Conservation (phyloP, 2,329 filamentous ascomycete genomes). For the Cladosporium colombiae region DNA sequence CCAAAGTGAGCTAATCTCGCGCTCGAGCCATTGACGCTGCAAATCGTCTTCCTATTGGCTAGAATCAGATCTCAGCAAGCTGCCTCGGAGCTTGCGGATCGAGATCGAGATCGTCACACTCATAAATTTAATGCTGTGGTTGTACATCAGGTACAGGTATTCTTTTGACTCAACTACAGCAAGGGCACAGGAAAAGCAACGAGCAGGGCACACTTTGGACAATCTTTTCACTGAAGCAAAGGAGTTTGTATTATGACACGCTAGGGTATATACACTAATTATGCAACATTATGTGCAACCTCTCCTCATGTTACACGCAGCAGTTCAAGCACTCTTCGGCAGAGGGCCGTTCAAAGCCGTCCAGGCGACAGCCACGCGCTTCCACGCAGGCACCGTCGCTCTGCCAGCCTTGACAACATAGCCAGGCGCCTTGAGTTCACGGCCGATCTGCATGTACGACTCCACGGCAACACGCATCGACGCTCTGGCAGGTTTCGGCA, state of each 20-base stretch:
- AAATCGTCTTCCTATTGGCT: not conserved
- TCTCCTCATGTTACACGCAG: not conserved
- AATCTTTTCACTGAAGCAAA: not conserved
- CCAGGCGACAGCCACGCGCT: conserved; percentile 61
- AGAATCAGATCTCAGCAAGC: not conserved
- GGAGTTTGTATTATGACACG: too few relatives aligned
- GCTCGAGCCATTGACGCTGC: not conserved
- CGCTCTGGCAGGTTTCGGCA: conserved; percentile 62
- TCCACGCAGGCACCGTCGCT: conserved; percentile 50
- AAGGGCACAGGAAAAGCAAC: not conserved
- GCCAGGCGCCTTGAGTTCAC: conserved; percentile 55
- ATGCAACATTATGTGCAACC: not conserved
- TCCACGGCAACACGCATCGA: conserved; percentile 70
- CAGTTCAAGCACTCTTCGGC: not conserved
- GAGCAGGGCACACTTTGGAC: not conserved
- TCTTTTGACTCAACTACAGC: not conserved
- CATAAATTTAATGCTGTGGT: not conserved
- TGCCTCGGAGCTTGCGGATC: not conserved
- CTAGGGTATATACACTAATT: conserved; percentile 3
- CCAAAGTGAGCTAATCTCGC: not conserved
- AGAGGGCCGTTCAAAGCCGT: conserved; percentile 47
- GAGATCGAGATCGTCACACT: not conserved
- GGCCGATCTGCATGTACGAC: conserved; percentile 74
- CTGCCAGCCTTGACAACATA: conserved; percentile 47
- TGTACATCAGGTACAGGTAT: not conserved